Evolutionary conservation across 768 basidiomycete species (phyloP).

Genomic region (Tulasnella sp.): DNA sequence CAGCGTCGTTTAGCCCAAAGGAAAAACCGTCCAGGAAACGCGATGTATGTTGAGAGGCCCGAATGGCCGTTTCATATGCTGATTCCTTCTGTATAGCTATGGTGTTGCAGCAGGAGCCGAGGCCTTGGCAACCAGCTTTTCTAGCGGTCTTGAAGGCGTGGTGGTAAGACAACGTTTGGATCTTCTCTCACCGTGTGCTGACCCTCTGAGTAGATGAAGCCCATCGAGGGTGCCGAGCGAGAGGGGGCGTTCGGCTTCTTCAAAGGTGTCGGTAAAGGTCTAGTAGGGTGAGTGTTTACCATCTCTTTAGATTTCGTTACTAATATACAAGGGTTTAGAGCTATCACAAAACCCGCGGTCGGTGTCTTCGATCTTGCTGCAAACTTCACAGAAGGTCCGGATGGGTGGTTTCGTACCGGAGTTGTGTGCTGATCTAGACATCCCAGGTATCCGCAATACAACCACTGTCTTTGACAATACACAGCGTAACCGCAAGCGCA

Average conservation of each 20-base stretch:
- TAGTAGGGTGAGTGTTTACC: conserved; percentile 59
- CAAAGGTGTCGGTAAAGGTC: conserved; percentile 92
- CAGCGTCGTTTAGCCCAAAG: conserved; percentile 77
- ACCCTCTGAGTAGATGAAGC: conserved; percentile 57
- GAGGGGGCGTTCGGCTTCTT: conserved; percentile 94
- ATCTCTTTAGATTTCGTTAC: background rate
- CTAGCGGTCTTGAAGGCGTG: conserved; percentile 92
- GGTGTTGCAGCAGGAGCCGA: conserved; percentile 93
- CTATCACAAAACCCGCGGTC: conserved; percentile 91
- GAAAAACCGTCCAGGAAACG: conserved; percentile 91
- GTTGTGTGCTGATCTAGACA: background rate
- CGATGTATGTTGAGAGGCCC: conserved; percentile 46
- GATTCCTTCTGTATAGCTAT: conserved; percentile 42
- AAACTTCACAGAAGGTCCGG: conserved; percentile 77
- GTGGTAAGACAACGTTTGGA: conserved; percentile 39
- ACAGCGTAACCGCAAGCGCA: conserved; percentile 71
- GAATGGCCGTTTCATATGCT: background rate
- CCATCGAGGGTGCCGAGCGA: conserved; percentile 89
- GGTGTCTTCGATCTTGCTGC: conserved; percentile 94
- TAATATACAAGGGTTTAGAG: conserved; percentile 34
- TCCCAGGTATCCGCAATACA: conserved; percentile 84
- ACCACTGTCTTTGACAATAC: conserved; percentile 95
- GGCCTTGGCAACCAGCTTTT: conserved; percentile 84
- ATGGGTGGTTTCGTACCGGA: background rate
- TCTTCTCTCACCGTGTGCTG: conserved; percentile 2